These are phyloP conservation scores for Setaria viridis DNA, from an alignment of 202 grass and related monocot genomes.

Conservation along the genomic window DNA sequence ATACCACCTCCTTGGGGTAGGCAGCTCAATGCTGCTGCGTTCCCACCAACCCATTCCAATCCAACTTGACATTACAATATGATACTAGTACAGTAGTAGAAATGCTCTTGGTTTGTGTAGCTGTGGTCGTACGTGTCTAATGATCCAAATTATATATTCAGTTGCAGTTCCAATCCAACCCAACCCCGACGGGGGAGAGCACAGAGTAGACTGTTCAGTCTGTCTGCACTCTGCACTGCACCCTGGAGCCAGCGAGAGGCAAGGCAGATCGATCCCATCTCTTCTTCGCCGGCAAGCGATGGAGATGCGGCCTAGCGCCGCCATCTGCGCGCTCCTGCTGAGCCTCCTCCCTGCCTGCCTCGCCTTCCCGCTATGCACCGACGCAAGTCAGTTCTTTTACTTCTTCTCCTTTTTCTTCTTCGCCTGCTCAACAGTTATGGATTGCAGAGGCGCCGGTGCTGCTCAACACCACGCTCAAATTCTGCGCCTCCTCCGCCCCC, in stretches of 20 bases:
- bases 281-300: not conserved
- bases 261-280: not conserved
- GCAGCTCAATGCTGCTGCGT: too few species aligned
- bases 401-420: not conserved
- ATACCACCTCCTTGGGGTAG: too few species aligned
- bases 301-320: not conserved
- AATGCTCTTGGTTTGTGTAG: too few species aligned
- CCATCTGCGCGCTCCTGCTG: slow-evolving; percentile 15
- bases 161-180: too few species aligned
- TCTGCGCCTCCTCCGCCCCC: slow-evolving; percentile 55
- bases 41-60: too few species aligned
- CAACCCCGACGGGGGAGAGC: too few species aligned
- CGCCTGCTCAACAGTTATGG: not conserved
- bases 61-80: too few species aligned
- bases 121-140: too few species aligned
- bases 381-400: slow-evolving; percentile 51
- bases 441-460: slow-evolving; percentile 67
- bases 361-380: slow-evolving; percentile 73
- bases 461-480: slow-evolving; percentile 65
- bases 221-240: not conserved
- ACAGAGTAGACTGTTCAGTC: too few species aligned
- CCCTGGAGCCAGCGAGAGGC: not conserved
- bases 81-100: too few species aligned
- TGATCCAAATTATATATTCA: too few species aligned
- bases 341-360: slow-evolving; percentile 40